A percentile compares a stretch with the other conserved stretches of the same genome.
Conservation (phyloP, 495 filamentous ascomycete genomes). For the Annulohypoxylon stygium region DNA sequence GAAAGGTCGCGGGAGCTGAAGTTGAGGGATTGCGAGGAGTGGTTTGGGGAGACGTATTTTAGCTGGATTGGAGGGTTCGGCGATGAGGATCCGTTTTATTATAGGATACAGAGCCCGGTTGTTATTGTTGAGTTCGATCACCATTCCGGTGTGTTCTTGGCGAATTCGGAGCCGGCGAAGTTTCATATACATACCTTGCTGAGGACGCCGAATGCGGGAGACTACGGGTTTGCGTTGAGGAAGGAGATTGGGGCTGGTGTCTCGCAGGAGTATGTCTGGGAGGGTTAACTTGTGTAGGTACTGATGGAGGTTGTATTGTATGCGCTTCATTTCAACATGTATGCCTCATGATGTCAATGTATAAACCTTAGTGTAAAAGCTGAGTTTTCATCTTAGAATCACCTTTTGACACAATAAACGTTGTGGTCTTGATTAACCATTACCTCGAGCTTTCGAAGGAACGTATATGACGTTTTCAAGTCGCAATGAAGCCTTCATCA, state of each 20-base stretch:
- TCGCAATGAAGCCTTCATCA: no score
- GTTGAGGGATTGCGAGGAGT: constrained; percentile 61
- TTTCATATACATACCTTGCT: constrained; percentile 82
- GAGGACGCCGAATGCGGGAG: constrained; percentile 77
- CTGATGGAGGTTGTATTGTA: constrained; percentile 1
- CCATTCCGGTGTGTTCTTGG: constrained; percentile 82
- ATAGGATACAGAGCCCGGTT: constrained; percentile 79
- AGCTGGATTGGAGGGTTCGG: constrained; percentile 78
- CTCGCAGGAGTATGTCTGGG: constrained; percentile 60
- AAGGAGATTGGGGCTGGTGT: constrained; percentile 44
- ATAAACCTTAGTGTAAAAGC: neutral
- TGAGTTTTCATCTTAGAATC: neutral
- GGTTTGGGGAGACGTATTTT: constrained; percentile 77
- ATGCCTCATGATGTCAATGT: neutral
- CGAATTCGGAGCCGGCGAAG: constrained; percentile 77
- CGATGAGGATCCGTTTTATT: constrained; percentile 79
- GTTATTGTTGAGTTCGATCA: constrained; percentile 82
- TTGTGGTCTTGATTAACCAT: neutral
- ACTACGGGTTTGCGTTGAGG: constrained; percentile 72
- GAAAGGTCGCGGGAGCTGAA: constrained; percentile 62
- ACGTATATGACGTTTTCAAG: no score
- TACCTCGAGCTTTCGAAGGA: no score
- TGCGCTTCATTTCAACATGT: constrained; percentile 29
- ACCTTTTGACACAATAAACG: neutral
- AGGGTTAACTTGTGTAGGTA: constrained; percentile 36